phyloP scores from a whole-genome alignment of 208 protist genomes.

The Phytomonas francai region DNA sequence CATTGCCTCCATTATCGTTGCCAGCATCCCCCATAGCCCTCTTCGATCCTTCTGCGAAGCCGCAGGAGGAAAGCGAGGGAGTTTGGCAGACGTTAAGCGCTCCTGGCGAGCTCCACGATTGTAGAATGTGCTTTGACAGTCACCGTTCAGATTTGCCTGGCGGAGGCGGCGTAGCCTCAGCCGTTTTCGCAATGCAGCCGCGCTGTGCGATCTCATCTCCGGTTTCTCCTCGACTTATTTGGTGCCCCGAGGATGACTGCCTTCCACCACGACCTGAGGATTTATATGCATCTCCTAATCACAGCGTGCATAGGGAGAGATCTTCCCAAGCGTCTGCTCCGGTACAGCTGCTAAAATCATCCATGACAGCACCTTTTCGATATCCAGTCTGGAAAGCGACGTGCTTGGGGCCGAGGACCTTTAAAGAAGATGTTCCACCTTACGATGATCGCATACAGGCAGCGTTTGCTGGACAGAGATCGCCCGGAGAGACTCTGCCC shows the following conservation, averaged over 20 bases:
- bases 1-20: background rate
- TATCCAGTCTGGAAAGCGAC: background rate
- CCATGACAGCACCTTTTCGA: background rate
- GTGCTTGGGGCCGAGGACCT: background rate
- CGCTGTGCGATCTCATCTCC: background rate
- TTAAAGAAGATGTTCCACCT: background rate
- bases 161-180: background rate
- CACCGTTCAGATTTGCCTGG: background rate
- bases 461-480: background rate
- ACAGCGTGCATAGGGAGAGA: background rate
- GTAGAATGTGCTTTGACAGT: background rate
- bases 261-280: background rate
- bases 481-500: background rate
- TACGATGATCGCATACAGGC: background rate
- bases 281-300: background rate
- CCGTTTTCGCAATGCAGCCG: background rate
- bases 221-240: background rate
- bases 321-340: background rate
- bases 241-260: background rate
- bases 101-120: background rate
- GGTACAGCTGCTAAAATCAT: background rate
- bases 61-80: background rate
- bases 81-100: no score
- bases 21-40: background rate
- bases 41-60: background rate